A percentile compares a stretch with the other conserved stretches of the same genome.
phyloP scores from a whole-genome alignment of 345 rosid genomes.

The Citrus hindsii region DNA sequence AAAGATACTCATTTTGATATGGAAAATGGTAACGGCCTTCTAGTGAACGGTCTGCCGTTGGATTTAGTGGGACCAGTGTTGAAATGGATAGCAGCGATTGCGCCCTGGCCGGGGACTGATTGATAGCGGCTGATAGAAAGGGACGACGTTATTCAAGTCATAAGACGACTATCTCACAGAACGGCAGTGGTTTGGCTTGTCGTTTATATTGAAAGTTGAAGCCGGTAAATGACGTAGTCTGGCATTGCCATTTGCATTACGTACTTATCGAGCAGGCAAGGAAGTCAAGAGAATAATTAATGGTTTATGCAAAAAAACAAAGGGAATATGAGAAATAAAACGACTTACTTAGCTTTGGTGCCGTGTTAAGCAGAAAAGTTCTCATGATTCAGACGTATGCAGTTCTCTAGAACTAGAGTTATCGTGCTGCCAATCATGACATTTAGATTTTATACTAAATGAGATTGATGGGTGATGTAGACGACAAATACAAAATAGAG shows the following conservation, averaged over 20 bases:
- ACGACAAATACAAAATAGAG: background rate
- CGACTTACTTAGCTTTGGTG: background rate
- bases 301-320: background rate
- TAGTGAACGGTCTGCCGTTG: background rate
- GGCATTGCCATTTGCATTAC: background rate
- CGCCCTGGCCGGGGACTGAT: background rate
- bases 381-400: background rate
- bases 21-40: background rate
- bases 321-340: background rate
- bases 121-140: background rate
- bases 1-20: background rate
- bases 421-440: no score
- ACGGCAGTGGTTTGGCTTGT: background rate
- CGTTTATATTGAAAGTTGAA: background rate
- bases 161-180: background rate
- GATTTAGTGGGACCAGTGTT: background rate
- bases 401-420: no score
- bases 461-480: background rate
- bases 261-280: background rate
- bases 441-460: background rate
- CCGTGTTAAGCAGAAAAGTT: background rate
- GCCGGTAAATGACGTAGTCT: no score
- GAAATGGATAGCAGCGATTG: background rate
- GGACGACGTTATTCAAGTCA: background rate
- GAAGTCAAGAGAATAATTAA: background rate